Evolutionary conservation across 495 filamentous ascomycete species (phyloP).

Genomic region (Tuber brumale): DNA sequence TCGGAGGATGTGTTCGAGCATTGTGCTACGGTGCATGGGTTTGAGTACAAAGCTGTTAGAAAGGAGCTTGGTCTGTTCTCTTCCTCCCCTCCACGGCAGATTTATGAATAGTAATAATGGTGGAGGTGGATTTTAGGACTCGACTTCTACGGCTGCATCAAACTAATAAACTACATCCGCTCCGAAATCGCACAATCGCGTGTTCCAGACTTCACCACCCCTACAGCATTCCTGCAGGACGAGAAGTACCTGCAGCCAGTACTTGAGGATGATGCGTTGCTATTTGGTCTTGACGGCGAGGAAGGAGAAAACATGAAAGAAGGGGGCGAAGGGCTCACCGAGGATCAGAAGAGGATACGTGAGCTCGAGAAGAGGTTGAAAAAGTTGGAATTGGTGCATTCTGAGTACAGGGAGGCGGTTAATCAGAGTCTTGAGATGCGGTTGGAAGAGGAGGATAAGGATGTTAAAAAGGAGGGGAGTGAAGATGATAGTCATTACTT

Average conservation of each 20-base stretch:
- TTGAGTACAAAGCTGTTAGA: conserved; percentile 64
- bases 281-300: conserved; percentile 74
- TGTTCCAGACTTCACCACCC: conserved; percentile 45
- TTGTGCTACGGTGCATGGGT: conserved; percentile 61
- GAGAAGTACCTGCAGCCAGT: conserved; percentile 75
- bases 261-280: conserved; percentile 80
- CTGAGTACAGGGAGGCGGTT: conserved; percentile 64
- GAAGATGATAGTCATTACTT: conserved; percentile 68
- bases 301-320: conserved; percentile 40
- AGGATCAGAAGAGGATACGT: conserved; percentile 53
- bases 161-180: conserved; percentile 77
- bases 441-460: conserved; percentile 48
- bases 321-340: conserved; percentile 34
- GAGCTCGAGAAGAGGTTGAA: conserved; percentile 65
- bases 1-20: conserved; percentile 70
- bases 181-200: conserved; percentile 28
- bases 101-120: background rate
- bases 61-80: conserved; percentile 48
- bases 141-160: conserved; percentile 76
- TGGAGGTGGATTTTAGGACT: conserved; percentile 48
- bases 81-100: background rate
- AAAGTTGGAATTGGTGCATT: conserved; percentile 59
- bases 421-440: conserved; percentile 51
- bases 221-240: conserved; percentile 51
- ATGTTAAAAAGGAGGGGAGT: conserved; percentile 41